A percentile compares a stretch with the other conserved stretches of the same genome.
Evolutionary conservation across 2,329 filamentous ascomycete species (phyloP).

Genomic region (Leptographium radiaticola): DNA sequence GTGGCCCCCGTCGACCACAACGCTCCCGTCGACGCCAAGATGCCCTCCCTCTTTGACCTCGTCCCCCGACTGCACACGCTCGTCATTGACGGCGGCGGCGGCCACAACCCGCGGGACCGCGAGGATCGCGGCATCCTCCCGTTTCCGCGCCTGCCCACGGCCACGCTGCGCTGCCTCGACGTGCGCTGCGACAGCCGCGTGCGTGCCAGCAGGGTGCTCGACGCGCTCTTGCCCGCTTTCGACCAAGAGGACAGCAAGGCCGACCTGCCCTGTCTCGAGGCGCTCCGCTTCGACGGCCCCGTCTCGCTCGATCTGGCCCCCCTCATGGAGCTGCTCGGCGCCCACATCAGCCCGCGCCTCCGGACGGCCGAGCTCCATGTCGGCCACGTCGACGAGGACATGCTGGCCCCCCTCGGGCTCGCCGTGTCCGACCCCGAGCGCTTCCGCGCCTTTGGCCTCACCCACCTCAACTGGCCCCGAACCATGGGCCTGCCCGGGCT

Average conservation of each 20-base stretch:
- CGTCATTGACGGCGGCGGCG: background rate
- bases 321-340: background rate
- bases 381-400: background rate
- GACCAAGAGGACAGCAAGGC: background rate
- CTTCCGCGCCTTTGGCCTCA: slow-evolving; percentile 8
- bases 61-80: slow-evolving; percentile 5
- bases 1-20: background rate
- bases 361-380: slow-evolving; percentile 6
- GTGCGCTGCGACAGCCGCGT: background rate
- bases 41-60: too few relatives aligned
- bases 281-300: background rate
- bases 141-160: background rate
- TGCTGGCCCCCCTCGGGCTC: background rate
- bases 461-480: slow-evolving; percentile 5
- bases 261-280: background rate
- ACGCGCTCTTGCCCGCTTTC: background rate
- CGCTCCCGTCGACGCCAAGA: too few relatives aligned
- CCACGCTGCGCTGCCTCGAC: background rate
- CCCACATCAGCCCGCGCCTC: background rate
- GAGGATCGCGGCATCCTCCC: background rate
- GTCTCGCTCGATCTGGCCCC: background rate
- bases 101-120: background rate
- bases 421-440: slow-evolving; percentile 1
- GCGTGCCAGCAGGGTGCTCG: background rate
- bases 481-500: background rate